These are phyloP conservation scores for Endothia cerciana DNA, from an alignment of 2,329 filamentous ascomycete species.

Conservation along the genomic window DNA sequence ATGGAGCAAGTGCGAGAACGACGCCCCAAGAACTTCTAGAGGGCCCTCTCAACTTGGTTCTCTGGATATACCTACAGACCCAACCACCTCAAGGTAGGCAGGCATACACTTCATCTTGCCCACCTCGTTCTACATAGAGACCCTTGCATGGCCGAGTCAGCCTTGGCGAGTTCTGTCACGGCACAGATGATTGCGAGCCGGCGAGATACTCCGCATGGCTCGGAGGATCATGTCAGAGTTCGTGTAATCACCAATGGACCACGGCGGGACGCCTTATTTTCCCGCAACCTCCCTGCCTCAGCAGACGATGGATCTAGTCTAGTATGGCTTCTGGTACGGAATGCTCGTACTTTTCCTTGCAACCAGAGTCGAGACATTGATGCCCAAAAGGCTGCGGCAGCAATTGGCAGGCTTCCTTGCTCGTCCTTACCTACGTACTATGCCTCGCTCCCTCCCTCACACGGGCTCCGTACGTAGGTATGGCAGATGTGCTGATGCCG, in stretches of 20 bases:
- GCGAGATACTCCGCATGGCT: background rate
- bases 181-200: background rate
- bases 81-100: background rate
- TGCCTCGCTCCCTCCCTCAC: too few species aligned
- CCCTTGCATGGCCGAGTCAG: background rate
- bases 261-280: background rate
- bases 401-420: too few species aligned
- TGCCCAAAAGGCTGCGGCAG: background rate
- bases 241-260: slow-evolving; percentile 5
- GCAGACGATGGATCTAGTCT: background rate
- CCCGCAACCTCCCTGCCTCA: background rate
- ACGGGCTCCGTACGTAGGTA: background rate
- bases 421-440: too few species aligned
- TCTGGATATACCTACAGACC: background rate
- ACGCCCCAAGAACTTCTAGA: background rate
- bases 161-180: background rate
- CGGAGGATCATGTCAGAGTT: slow-evolving; percentile 4
- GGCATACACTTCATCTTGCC: slow-evolving; percentile 5
- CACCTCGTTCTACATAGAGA: background rate
- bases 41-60: background rate
- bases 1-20: background rate
- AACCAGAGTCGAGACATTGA: background rate
- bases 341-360: too few species aligned
- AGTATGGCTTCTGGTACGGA: background rate
- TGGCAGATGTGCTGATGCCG: slow-evolving; percentile 5